Evolutionary conservation across 345 rosid genomes (phyloP).

Genomic region (Pseudoturritis turrita): DNA sequence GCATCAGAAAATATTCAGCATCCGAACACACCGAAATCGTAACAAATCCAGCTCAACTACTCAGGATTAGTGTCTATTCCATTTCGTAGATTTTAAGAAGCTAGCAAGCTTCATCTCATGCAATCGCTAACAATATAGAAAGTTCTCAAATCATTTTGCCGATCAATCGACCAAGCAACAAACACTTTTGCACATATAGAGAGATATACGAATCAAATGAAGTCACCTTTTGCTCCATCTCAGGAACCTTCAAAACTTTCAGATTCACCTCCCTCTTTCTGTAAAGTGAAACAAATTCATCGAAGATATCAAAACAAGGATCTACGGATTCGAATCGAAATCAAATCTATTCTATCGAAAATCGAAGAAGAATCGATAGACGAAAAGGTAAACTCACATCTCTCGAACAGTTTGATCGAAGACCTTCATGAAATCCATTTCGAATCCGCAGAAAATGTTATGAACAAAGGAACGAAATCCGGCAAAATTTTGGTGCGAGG

Average conservation of each 20-base stretch:
- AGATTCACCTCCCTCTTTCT: constrained; percentile 98
- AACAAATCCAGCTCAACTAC: constrained; percentile 19
- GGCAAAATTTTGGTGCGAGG: constrained; percentile 12
- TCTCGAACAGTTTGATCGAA: constrained; percentile 98
- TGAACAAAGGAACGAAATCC: constrained; percentile 2
- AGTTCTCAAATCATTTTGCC: not conserved
- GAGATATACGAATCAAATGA: constrained; percentile 24
- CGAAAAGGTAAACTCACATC: constrained; percentile 49
- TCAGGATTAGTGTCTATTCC: not conserved
- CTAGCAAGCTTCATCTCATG: not conserved
- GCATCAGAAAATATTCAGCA: not conserved
- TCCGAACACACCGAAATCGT: not conserved
- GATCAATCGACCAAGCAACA: not conserved
- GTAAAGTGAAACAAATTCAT: constrained; percentile 27
- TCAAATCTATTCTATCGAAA: not conserved
- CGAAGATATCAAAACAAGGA: not conserved
- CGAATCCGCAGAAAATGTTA: constrained; percentile 29
- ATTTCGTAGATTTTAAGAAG: not conserved
- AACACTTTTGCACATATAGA: not conserved
- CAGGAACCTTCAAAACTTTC: constrained; percentile 93
- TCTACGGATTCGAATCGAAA: constrained; percentile 3
- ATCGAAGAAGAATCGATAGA: not conserved
- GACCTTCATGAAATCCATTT: constrained; percentile 99
- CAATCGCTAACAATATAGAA: not conserved
- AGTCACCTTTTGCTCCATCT: constrained; percentile 93